Evolutionary conservation across 345 rosid species (phyloP), one percentile per base, ranked within the genome.

Genomic region (Melaleuca alternifolia): DNA sequence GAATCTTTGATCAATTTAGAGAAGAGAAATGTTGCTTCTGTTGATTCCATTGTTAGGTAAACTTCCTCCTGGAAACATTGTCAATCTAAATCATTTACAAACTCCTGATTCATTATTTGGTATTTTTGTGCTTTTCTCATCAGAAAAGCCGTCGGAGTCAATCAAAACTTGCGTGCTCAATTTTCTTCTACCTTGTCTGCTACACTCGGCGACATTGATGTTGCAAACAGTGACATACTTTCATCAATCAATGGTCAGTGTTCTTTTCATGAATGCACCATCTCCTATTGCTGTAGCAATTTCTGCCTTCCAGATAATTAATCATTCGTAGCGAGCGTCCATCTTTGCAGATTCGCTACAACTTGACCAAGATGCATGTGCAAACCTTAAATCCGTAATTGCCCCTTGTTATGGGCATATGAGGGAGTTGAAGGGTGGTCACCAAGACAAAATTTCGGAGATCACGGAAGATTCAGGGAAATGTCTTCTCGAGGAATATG

Each of bases 361-460:
- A 92, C 98, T 95, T 57, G 99, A 98, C 89, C 96, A 87, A 54
- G 94, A 95, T 81, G 99, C 99, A 87, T 95, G 96, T 79, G 91
- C 90, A 71, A 95, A 95, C 88, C 89, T 96, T 88, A 93, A 94
- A 87, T 95, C 99, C 91, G 94, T 96, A 94, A 92, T 96, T 77
- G 90, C 88, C 83, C 99, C 98, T 50, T 96, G 96, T 84, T 94
- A 94, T 41, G 96, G 90, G 75, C 98, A 96, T 86, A 89, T 98
- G 91, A 91, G 92, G 88, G 97, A 98, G 88, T 83, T 96, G 82
- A 96, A 95, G 92, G 96, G 93, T 87, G 96, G 93, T 84, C 99
- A 98, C 92, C 91, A 93, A 89, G 93, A 95, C 92, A 94, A 93
- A 90, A 95, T 93, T 65, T 91, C 91, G 86, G 98, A 95, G 88